These are phyloP conservation scores for Agaricus blazei DNA, from an alignment of 768 basidiomycete genomes.

Conservation along the genomic window DNA sequence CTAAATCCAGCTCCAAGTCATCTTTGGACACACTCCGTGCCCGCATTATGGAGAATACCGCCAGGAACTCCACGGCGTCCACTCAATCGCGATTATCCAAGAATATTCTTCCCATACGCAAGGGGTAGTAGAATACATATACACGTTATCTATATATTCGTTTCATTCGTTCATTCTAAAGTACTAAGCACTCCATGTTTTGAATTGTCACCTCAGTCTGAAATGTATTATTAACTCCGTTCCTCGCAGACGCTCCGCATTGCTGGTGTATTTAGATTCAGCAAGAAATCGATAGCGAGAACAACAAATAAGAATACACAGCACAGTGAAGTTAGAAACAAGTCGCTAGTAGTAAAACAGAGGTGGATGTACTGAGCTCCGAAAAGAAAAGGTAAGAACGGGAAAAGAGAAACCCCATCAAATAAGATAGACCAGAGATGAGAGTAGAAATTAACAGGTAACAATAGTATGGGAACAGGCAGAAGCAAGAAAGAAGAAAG, in stretches of 20 bases:
- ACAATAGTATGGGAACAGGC: slow-evolving; percentile 14
- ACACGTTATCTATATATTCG: background rate
- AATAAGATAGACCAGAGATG: slow-evolving; percentile 23
- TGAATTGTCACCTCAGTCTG: background rate
- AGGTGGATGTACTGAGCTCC: slow-evolving; percentile 31
- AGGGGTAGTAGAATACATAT: background rate
- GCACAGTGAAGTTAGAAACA: slow-evolving; percentile 18
- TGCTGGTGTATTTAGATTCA: slow-evolving; percentile 12
- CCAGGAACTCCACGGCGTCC: slow-evolving; percentile 16
- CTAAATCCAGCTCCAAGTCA: slow-evolving; percentile 11
- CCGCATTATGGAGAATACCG: slow-evolving; percentile 54
- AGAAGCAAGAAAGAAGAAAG: slow-evolving; percentile 7
- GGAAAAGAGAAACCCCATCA: slow-evolving; percentile 16
- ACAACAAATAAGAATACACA: slow-evolving; percentile 19
- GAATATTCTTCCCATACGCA: slow-evolving; percentile 1
- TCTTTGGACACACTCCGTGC: slow-evolving; percentile 40
- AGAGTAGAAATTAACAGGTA: slow-evolving; percentile 10
- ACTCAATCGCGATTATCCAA: background rate
- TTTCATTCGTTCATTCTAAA: background rate
- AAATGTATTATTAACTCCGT: background rate
- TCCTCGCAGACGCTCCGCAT: background rate
- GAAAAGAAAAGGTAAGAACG: slow-evolving; percentile 19
- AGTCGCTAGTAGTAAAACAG: slow-evolving; percentile 11
- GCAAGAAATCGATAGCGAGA: slow-evolving; percentile 19
- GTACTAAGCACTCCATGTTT: background rate